These are phyloP conservation scores for Dendrocalamus latiflorus DNA, from an alignment of 202 grass and related monocot species.

Conservation along the genomic window DNA sequence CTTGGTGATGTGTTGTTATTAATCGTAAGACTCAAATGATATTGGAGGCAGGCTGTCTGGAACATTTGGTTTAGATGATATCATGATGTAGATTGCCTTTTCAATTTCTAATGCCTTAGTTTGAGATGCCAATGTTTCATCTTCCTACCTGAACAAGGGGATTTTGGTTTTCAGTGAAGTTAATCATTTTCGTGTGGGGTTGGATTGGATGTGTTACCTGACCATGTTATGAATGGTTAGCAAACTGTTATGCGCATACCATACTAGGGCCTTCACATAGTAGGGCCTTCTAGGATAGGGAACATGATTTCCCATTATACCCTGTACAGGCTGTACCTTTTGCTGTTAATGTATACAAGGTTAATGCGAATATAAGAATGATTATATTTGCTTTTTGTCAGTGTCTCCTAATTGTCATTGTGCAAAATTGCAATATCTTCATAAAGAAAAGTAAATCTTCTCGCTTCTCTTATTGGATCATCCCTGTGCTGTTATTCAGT, in stretches of 20 bases:
- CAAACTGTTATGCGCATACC: background rate
- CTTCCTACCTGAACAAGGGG: too few species aligned
- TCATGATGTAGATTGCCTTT: too few species aligned
- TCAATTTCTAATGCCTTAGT: too few species aligned
- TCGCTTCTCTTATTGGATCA: background rate
- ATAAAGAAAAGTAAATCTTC: background rate
- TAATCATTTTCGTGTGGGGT: background rate
- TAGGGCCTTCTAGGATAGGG: background rate
- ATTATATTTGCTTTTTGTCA: background rate
- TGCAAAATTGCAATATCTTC: background rate
- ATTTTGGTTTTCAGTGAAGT: too few species aligned
- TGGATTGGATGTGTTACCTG: background rate
- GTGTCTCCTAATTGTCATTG: background rate
- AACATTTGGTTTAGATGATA: too few species aligned
- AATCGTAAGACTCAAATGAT: too few species aligned
- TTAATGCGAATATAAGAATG: background rate
- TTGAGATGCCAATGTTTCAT: too few species aligned
- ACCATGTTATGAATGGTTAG: background rate
- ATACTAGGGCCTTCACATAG: background rate
- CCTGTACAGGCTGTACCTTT: background rate
- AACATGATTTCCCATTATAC: background rate
- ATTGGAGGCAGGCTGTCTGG: too few species aligned
- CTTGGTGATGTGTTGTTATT: too few species aligned
- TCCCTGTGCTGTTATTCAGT: background rate
- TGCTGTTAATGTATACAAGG: background rate